Percentiles rank a stretch among this genome's conserved stretches.
phyloP scores from a whole-genome alignment of 1,139 yeast genomes.

The Taphrina betulina region DNA sequence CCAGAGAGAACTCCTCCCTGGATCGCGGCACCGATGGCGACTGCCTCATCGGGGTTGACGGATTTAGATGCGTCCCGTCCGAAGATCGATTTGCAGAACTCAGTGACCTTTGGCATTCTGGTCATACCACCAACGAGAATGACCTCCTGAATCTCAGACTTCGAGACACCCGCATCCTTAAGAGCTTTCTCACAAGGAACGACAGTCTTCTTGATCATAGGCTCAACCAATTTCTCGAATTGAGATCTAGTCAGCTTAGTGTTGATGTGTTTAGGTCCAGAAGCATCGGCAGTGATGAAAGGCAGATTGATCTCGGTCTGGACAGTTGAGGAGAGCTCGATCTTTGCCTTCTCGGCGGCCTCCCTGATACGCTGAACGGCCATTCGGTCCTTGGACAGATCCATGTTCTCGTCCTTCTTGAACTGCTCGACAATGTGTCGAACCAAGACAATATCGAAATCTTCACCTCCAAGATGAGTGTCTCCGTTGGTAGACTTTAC shows the following conservation, averaged over 20 bases:
- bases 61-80: constrained; percentile 97
- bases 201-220: constrained; percentile 84
- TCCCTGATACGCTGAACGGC: constrained; percentile 99
- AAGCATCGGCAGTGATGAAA: constrained; percentile 89
- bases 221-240: constrained; percentile 87
- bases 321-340: constrained; percentile 90
- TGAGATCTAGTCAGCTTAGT: constrained; percentile 89
- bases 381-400: constrained; percentile 90
- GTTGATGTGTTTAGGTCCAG: constrained; percentile 98
- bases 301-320: constrained; percentile 95
- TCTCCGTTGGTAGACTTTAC: constrained; percentile 88
- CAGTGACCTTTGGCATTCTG: constrained; percentile 99
- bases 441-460: constrained; percentile 77
- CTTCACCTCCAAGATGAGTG: constrained; percentile 90
- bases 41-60: constrained; percentile 99
- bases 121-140: constrained; percentile 99
- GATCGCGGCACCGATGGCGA: constrained; percentile 99
- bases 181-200: constrained; percentile 98
- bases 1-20: constrained; percentile 99
- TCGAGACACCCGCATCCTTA: constrained; percentile 86
- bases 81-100: constrained; percentile 88
- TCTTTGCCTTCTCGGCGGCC: constrained; percentile 99
- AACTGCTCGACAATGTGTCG: constrained; percentile 87
- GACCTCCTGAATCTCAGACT: constrained; percentile 90
- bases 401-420: constrained; percentile 89